Evolutionary conservation across 768 basidiomycete genomes (phyloP).

Genomic region (Amanita thiersii): DNA sequence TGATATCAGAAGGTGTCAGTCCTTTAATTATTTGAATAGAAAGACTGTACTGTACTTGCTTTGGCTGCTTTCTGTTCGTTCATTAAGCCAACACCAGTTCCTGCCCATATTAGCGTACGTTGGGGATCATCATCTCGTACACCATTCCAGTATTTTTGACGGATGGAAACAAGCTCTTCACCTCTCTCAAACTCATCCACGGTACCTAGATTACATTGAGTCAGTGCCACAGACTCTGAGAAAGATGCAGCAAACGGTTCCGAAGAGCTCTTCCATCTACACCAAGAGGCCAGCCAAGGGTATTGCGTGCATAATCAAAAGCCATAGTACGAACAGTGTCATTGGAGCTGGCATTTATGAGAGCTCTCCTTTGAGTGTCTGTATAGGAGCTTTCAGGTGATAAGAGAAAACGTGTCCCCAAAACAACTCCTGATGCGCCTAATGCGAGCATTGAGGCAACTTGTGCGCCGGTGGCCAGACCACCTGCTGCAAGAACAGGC

Average conservation of each 20-base stretch:
- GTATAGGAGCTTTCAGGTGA: slow-evolving; percentile 58
- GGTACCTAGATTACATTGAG: slow-evolving; percentile 33
- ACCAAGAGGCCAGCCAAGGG: slow-evolving; percentile 50
- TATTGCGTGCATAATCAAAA: slow-evolving; percentile 51
- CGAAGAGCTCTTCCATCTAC: slow-evolving; percentile 55
- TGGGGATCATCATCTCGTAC: slow-evolving; percentile 34
- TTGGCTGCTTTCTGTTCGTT: slow-evolving; percentile 30
- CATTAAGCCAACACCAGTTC: slow-evolving; percentile 55
- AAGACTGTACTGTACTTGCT: slow-evolving; percentile 17
- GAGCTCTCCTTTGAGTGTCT: slow-evolving; percentile 41
- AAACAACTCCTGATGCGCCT: slow-evolving; percentile 59
- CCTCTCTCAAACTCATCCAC: slow-evolving; percentile 50
- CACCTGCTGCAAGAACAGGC: slow-evolving; percentile 68
- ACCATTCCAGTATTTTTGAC: slow-evolving; percentile 37
- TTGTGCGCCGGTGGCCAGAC: slow-evolving; percentile 56
- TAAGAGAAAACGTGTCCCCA: slow-evolving; percentile 72
- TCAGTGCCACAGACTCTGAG: not conserved
- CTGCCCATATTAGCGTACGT: slow-evolving; percentile 61
- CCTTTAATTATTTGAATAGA: not conserved
- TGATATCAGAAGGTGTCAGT: slow-evolving; percentile 16
- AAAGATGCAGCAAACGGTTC: slow-evolving; percentile 30
- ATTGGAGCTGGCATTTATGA: slow-evolving; percentile 36
- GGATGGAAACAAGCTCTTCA: slow-evolving; percentile 31
- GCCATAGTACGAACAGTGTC: slow-evolving; percentile 51
- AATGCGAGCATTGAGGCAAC: slow-evolving; percentile 56